Conservation (phyloP, 805 yeast genomes). For the Candida silvatica region DNA sequence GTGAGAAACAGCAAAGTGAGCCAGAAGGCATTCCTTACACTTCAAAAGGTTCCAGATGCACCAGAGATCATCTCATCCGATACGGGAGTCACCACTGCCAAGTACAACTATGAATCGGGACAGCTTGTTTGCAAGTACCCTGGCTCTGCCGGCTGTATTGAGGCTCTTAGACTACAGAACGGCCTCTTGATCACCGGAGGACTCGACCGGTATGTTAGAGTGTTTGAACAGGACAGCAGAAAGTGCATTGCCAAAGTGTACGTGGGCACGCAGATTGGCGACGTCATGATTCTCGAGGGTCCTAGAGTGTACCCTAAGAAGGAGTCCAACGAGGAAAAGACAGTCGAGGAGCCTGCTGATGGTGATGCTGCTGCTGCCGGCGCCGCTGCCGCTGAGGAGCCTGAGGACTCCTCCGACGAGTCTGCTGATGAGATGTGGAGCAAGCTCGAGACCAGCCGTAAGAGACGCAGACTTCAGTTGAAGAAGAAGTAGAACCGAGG, state of each 20-base stretch:
- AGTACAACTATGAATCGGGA: conserved; percentile 42
- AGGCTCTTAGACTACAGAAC: conserved; percentile 23
- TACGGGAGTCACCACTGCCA: conserved; percentile 55
- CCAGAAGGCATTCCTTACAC: conserved; percentile 43
- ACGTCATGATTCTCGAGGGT: conserved; percentile 41
- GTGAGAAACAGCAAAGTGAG: conserved; percentile 42
- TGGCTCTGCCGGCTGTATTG: conserved; percentile 72
- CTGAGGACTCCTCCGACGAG: conserved; percentile 24
- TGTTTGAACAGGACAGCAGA: conserved; percentile 55
- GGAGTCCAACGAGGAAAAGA: conserved; percentile 26
- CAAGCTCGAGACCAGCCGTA: conserved; percentile 15
- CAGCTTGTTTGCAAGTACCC: conserved; percentile 59
- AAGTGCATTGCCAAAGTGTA: conserved; percentile 63
- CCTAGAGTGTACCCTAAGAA: conserved; percentile 33
- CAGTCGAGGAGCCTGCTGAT: conserved; percentile 17
- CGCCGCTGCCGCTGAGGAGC: no score
- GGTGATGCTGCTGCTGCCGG: not conserved
- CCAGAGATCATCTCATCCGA: conserved; percentile 61
- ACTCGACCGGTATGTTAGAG: conserved; percentile 77
- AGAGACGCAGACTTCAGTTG: not conserved
- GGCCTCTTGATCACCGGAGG: conserved; percentile 69
- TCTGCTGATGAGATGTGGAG: conserved; percentile 27
- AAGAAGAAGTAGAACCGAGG: not conserved
- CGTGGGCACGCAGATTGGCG: conserved; percentile 61
- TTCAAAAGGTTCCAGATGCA: conserved; percentile 26